These are phyloP conservation scores for Pseudofabraea citricarpa DNA, from an alignment of 2,329 filamentous ascomycete species.

Conservation along the genomic window DNA sequence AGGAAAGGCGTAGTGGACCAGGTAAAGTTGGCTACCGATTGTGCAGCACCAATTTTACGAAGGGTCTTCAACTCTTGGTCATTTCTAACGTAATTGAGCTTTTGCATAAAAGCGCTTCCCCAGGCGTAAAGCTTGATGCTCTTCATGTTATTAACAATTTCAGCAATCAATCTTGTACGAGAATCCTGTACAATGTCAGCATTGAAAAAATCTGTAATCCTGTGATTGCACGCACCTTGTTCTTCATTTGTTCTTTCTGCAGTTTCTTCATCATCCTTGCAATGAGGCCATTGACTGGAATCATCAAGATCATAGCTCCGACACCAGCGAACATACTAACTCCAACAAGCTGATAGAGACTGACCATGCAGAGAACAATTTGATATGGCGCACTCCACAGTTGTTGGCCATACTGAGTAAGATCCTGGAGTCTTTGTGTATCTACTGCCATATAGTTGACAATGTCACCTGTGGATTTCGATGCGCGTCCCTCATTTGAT, in stretches of 20 bases:
- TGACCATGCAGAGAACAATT: conserved; percentile 91
- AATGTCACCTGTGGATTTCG: conserved; percentile 93
- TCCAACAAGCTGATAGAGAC: conserved; percentile 91
- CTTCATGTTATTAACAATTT: conserved; percentile 99
- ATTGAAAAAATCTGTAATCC: background rate
- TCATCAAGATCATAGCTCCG: conserved; percentile 94
- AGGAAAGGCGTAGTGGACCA: conserved; percentile 98
- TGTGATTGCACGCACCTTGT: conserved; percentile 52
- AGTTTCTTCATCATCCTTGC: conserved; percentile 89
- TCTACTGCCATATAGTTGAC: conserved; percentile 99
- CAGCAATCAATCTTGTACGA: conserved; percentile 87
- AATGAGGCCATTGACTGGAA: conserved; percentile 90
- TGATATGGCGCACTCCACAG: conserved; percentile 97
- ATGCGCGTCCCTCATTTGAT: conserved; percentile 85
- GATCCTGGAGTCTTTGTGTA: conserved; percentile 87
- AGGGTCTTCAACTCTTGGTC: conserved; percentile 93
- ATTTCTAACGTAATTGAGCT: conserved; percentile 92
- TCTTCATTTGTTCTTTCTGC: conserved; percentile 98
- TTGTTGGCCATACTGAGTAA: conserved; percentile 93
- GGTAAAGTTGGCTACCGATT: conserved; percentile 93
- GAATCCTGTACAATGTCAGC: conserved; percentile 48
- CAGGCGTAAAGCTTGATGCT: conserved; percentile 98
- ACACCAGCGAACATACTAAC: conserved; percentile 94
- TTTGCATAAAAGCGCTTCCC: conserved; percentile 96
- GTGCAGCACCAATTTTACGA: conserved; percentile 90